Base-by-base conservation (phyloP, 495 filamentous ascomycete species). In the Daldinia loculata region DNA sequence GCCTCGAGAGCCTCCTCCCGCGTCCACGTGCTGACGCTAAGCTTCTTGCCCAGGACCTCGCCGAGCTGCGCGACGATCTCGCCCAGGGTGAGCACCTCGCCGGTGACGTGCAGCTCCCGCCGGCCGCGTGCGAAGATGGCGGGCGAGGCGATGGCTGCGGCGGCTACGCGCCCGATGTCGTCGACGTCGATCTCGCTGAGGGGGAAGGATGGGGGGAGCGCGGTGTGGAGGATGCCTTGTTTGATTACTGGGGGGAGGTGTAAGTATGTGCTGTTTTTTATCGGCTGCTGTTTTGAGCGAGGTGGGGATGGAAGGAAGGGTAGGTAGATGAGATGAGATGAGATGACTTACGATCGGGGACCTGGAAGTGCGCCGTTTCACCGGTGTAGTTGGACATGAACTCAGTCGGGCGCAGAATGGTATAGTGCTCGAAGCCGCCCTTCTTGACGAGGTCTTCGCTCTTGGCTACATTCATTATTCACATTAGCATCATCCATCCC, bases 91-190 rank as follows among this genome's bases (percentile, higher is more conserved):
- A 56, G 34, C 0, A 55, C 36, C 38, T 61, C 56, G 17, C 34
- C 65, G 6, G 36, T n/a, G 11, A 67, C 1, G 4, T 15, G 6
- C 15, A 61, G 22, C 15, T 45, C 55, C 8, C 30, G 53, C 45
- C 50, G 19, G 19, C 43, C 43, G 7, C 2, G 70, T 3, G 75
- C 62, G 72, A 77, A 84, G 38, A 72, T 66, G 17, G 58, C 61
- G 1, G 80, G 79, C 1, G 79, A 61, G 4, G 66, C 61, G 29
- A 93, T 86, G 1, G 86, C 88, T 53, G 83, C 77, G 4, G 88
- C 87, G 1, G 79, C 89, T 30, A 89, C 87, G 50, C 80, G 69
- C 0, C 91, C 90, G 74, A 93, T 91, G 69, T 92, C 89, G 1
- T 67, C 76, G 0, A 80, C 79, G 7, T 85, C 80, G 36, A 93